These are phyloP conservation scores for Rhypophila decipiens DNA, from an alignment of 495 filamentous ascomycete genomes.

Conservation along the genomic window DNA sequence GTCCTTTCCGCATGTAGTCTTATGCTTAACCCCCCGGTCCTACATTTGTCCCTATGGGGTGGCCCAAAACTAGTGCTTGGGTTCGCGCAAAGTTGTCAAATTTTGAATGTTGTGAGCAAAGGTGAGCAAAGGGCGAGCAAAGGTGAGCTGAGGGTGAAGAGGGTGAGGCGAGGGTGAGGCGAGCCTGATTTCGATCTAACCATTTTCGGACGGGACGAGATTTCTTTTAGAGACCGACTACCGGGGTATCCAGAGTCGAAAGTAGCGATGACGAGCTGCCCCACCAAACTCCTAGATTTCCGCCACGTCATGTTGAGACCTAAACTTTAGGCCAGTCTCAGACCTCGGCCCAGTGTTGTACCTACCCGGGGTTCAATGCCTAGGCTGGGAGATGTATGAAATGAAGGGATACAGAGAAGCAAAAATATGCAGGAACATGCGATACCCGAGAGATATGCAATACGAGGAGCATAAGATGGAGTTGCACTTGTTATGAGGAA, in stretches of 20 bases:
- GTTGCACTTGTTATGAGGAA: too few species aligned
- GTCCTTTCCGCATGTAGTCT: background rate
- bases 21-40: background rate
- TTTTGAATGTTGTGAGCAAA: background rate
- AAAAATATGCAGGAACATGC: too few species aligned
- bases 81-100: background rate
- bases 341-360: too few species aligned
- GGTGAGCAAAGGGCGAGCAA: slow-evolving; percentile 1
- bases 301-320: too few species aligned
- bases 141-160: slow-evolving; percentile 5
- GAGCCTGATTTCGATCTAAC: slow-evolving; percentile 10
- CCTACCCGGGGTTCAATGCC: too few species aligned
- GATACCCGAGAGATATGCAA: too few species aligned
- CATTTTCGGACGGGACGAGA: background rate
- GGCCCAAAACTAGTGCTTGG: background rate
- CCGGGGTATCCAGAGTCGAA: slow-evolving; percentile 1
- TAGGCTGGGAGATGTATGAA: too few species aligned
- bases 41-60: background rate
- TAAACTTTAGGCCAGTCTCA: too few species aligned
- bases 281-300: too few species aligned
- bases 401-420: too few species aligned
- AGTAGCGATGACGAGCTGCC: too few species aligned
- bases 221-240: slow-evolving; percentile 6
- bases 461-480: too few species aligned
- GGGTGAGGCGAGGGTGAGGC: slow-evolving; percentile 8